Percentiles rank a stretch among this genome's conserved stretches.
Evolutionary conservation across 140 eudicot species (phyloP).

Genomic region (Anethum foeniculum): DNA sequence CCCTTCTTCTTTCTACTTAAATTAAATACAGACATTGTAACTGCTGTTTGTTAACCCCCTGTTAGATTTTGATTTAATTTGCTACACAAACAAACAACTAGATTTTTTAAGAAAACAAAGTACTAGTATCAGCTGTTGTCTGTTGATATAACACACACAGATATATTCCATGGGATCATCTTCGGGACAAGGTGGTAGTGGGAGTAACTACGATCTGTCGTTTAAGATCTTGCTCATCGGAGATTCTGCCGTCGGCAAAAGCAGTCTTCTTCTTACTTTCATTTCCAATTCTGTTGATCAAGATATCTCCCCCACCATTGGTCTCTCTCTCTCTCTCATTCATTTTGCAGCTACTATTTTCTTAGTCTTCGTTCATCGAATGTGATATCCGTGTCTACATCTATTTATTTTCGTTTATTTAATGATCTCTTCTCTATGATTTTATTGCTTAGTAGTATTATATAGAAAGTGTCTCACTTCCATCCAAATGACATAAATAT

Average conservation of each 20-base stretch:
- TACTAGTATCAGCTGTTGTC: background rate
- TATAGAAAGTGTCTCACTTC: too few species aligned
- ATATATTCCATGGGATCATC: constrained; percentile 37
- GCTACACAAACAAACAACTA: background rate
- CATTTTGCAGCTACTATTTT: too few species aligned
- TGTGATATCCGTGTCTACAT: background rate
- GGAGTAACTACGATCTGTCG: constrained; percentile 40
- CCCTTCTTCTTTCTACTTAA: background rate
- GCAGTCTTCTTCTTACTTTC: constrained; percentile 60
- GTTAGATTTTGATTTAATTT: background rate
- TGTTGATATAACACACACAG: background rate
- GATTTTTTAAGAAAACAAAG: background rate
- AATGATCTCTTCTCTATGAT: background rate
- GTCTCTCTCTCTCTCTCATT: background rate
- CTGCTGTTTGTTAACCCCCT: background rate
- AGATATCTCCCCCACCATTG: constrained; percentile 61
- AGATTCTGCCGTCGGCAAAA: constrained; percentile 68
- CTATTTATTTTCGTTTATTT: too few species aligned
- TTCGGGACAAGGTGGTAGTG: constrained; percentile 26
- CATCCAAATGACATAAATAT: too few species aligned
- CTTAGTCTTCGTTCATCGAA: too few species aligned
- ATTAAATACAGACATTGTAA: background rate
- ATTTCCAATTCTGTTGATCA: constrained; percentile 44
- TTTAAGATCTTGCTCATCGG: constrained; percentile 69
- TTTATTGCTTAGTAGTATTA: background rate